Conservation (phyloP, 2,329 filamentous ascomycete species). For the Cordyceps pruinosa region DNA sequence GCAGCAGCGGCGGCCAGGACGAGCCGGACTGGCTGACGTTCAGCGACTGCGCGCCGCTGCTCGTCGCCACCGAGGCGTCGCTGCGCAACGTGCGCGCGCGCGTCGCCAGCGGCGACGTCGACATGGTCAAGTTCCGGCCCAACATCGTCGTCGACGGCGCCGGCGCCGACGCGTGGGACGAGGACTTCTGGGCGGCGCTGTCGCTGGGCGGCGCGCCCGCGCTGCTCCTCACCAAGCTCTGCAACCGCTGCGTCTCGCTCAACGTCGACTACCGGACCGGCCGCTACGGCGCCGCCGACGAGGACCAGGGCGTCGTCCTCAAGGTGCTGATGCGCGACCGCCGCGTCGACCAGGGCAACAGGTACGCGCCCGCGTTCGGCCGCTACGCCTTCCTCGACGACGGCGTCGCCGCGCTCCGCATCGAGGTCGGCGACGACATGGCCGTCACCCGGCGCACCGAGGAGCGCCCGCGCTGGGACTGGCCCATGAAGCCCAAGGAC, state of each 20-base stretch:
- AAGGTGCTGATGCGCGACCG: slow-evolving; percentile 66
- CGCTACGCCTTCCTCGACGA: slow-evolving; percentile 57
- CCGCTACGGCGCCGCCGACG: slow-evolving; percentile 42
- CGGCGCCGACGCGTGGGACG: slow-evolving; percentile 53
- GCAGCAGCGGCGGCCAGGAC: background rate
- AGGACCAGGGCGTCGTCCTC: slow-evolving; percentile 49
- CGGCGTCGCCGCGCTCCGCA: slow-evolving; percentile 20
- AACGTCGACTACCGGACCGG: slow-evolving; percentile 68
- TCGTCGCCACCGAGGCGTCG: slow-evolving; percentile 64
- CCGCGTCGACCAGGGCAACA: slow-evolving; percentile 60
- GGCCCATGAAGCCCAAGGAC: slow-evolving; percentile 29
- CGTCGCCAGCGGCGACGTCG: slow-evolving; percentile 45
- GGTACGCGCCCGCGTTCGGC: slow-evolving; percentile 65
- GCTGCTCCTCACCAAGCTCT: slow-evolving; percentile 61
- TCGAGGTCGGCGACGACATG: slow-evolving; percentile 52
- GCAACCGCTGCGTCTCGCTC: slow-evolving; percentile 59
- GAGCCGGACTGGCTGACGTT: slow-evolving; percentile 55
- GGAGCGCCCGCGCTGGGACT: slow-evolving; percentile 48
- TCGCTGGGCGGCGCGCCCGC: slow-evolving; percentile 30
- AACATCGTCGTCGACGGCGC: slow-evolving; percentile 63
- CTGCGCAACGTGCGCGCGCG: slow-evolving; percentile 57
- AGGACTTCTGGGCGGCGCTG: slow-evolving; percentile 67
- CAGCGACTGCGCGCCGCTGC: slow-evolving; percentile 67
- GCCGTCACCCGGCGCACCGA: slow-evolving; percentile 41
- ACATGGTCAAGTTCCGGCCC: slow-evolving; percentile 64